Conservation (phyloP, 2,329 filamentous ascomycete genomes). For the Fusarium mexicanum region DNA sequence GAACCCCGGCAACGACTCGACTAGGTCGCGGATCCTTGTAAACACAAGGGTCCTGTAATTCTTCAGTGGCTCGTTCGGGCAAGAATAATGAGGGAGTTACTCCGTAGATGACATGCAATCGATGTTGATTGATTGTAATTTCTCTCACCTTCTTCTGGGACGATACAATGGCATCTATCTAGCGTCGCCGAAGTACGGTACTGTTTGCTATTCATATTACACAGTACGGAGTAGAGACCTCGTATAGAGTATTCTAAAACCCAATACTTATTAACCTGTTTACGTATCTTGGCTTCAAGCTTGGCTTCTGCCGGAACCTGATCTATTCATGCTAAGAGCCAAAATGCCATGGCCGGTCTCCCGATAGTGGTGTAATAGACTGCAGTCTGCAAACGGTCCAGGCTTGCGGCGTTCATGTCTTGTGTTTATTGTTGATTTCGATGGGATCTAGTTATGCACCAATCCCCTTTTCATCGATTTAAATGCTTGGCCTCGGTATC, state of each 20-base stretch:
- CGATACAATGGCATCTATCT: neutral
- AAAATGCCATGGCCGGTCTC: conserved; percentile 16
- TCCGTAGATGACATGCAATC: neutral
- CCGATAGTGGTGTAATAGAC: conserved; percentile 34
- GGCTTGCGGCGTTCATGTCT: conserved; percentile 16
- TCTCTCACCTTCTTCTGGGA: neutral
- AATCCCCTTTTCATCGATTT: conserved; percentile 18
- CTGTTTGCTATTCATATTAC: neutral
- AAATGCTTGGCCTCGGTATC: conserved; percentile 17
- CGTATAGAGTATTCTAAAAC: neutral
- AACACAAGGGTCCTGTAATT: conserved; percentile 25
- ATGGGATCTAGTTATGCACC: neutral
- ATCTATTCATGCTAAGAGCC: conserved; percentile 24
- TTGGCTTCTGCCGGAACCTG: conserved; percentile 19
- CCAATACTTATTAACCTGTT: neutral
- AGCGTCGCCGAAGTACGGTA: neutral
- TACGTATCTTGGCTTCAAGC: conserved; percentile 20
- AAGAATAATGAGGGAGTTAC: conserved; percentile 8
- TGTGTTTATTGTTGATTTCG: conserved; percentile 17
- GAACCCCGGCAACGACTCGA: conserved; percentile 14
- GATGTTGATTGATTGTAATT: neutral
- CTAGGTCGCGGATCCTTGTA: conserved; percentile 17
- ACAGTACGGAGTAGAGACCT: neutral
- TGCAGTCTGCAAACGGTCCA: conserved; percentile 19
- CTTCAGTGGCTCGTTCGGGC: conserved; percentile 20